Base-by-base conservation (phyloP, 1,284 basidiomycete species). In the Xerocomus nothofagi region DNA sequence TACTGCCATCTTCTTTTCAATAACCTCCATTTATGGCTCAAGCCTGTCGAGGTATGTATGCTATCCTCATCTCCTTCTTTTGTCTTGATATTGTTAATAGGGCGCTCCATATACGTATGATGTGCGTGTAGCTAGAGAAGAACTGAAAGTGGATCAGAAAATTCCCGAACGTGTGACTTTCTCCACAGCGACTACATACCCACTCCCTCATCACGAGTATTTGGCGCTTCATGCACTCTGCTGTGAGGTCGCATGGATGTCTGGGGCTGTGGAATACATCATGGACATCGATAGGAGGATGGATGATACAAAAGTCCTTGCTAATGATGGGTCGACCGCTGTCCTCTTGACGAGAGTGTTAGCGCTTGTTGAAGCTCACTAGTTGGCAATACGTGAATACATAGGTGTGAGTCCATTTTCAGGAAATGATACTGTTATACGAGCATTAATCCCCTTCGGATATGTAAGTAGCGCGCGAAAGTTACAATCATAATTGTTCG, bases 261-360 rank as follows among this genome's bases (percentile, higher is more conserved):
- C 48, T 0, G 31, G 48, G 1, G 32, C 44, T 21, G 29, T 14
- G 12, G 44, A 47, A 24, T 32, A 47, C 18, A 8, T 50, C 4
- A 27, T 23, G 27, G 44, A 53, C 18, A 23, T 43, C 0, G 49
- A 51, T 11, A 44, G 48, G 29, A 51, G 39, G 44, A 31, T 21
- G 26, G 50, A 46, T n/a, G 12, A 36, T 1, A 27, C 30, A 0
- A 17, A 14, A 0, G 39, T 53, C 3, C 9, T 53, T 1, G 44
- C 34, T 0, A 39, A 20, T 9, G 29, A 53, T 20, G 49, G 42
- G 3, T 39, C 36, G 2, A 14, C 11, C 9, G 23, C 4, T 17
- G 43, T 42, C 2, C 12, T 46, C 7, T 30, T 53, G 29, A 34
- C 30, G 27, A 12, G 0, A 20, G 38, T 23, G 4, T 33, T 52